Base-by-base conservation (phyloP, 2,329 filamentous ascomycete genomes). In the Xylaria digitata region DNA sequence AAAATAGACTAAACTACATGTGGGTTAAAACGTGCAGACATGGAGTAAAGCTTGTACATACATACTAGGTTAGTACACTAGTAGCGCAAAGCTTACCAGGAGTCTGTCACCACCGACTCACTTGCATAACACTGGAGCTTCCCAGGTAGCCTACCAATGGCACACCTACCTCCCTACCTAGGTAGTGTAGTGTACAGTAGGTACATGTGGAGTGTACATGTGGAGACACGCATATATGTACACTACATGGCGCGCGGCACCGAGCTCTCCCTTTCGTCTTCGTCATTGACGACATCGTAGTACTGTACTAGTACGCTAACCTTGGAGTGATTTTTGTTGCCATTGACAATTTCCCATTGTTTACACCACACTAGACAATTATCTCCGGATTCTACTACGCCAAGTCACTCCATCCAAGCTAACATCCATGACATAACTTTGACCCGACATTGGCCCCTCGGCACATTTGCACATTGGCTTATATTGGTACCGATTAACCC, bases 281-380 rank as follows among this genome's bases (percentile, higher is more conserved):
- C 60, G 48, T 63, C 61, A 58, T 66, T 45, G 58, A 57, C 53
- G 43, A 60, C 66, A 65, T 62, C 63, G 52, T 43, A 37, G 55
- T 37, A 11, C n/a, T 30, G 34, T 13, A 37, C 34, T 34, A 6
- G 32, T 34, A n/a, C n/a, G n/a, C n/a, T n/a, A n/a, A n/a, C n/a
- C n/a, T n/a, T n/a, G n/a, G 17, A 46, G 26, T 55, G 55, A 61
- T 53, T 62, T 40, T n/a, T n/a, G 63, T 13, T 53, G 34, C 8
- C 34, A 37, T 37, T 37, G 34, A 6, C 34, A 34, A 52, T 57
- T 46, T 34, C 11, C 26, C 23, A 42, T 55, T 60, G 49, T 48
- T 42, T 48, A 26, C 26, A 26, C 26, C 26, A 26, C 26, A 26
- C 26, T 26, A 19, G 26, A 8, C 11, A 45, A 50, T 21, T 59